These are phyloP conservation scores for Colletotrichum sp. DNA, from an alignment of 2,329 filamentous ascomycete species.

Conservation along the genomic window DNA sequence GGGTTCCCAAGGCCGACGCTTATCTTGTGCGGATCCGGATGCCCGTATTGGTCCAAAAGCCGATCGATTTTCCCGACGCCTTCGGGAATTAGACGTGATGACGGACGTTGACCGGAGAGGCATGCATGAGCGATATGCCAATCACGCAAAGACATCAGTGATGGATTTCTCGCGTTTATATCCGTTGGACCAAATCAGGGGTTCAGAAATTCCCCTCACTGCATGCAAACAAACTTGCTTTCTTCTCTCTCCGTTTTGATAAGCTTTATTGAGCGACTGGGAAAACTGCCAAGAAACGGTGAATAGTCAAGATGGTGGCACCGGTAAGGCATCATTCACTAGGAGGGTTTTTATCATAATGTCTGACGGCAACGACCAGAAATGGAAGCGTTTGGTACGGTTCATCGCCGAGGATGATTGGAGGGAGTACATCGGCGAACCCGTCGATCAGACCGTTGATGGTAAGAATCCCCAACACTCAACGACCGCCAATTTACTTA, in stretches of 20 bases:
- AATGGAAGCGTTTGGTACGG: conserved; percentile 25
- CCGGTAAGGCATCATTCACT: neutral
- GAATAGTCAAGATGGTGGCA: neutral
- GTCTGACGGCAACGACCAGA: neutral
- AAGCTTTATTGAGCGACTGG: neutral
- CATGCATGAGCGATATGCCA: neutral
- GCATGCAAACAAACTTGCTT: neutral
- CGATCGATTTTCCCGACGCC: conserved; percentile 5
- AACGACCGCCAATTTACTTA: neutral
- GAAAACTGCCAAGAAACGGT: neutral
- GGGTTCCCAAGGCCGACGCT: neutral
- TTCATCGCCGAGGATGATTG: conserved; percentile 27
- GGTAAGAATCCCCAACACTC: conserved; percentile 3
- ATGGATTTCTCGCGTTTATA: neutral
- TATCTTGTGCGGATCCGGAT: neutral
- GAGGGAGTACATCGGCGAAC: conserved; percentile 28
- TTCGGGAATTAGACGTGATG: neutral
- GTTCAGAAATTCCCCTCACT: neutral
- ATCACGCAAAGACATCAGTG: neutral
- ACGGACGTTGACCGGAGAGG: neutral
- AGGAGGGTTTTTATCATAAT: rapidly evolving
- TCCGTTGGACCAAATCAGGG: neutral
- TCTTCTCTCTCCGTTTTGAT: neutral
- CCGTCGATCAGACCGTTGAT: conserved; percentile 23
- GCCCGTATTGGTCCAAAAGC: neutral